phyloP scores from a whole-genome alignment of 2,329 filamentous ascomycete genomes.

The Fonsecaea nubica region DNA sequence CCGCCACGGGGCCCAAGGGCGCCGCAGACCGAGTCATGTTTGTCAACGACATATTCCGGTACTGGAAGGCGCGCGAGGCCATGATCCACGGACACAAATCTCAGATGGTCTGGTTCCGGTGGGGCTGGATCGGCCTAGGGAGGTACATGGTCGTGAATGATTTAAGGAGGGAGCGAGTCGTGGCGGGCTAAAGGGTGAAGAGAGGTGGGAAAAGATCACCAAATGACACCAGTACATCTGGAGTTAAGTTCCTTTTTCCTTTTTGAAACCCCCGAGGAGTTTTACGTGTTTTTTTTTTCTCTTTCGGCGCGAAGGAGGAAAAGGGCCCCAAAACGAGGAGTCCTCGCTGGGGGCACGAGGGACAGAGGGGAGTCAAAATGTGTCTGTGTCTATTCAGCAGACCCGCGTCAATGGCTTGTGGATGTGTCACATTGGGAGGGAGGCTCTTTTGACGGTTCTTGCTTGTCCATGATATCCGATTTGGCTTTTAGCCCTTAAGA shows the following conservation, averaged over 20 bases:
- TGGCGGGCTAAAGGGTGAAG: slow-evolving; percentile 31
- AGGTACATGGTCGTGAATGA: slow-evolving; percentile 98
- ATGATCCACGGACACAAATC: slow-evolving; percentile 92
- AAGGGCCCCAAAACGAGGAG: neutral
- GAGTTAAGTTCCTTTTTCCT: neutral
- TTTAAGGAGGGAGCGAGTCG: slow-evolving; percentile 65
- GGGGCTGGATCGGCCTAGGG: slow-evolving; percentile 89
- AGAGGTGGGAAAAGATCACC: neutral
- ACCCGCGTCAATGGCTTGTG: neutral
- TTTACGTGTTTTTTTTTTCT: no score
- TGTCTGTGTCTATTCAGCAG: neutral
- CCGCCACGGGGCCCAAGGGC: slow-evolving; percentile 43
- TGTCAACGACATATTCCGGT: slow-evolving; percentile 69
- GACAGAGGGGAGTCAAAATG: neutral
- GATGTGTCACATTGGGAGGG: neutral
- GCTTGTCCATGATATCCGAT: slow-evolving; percentile 8
- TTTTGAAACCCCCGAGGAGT: neutral
- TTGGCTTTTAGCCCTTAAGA: neutral
- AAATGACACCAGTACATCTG: neutral
- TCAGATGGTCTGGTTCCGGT: slow-evolving; percentile 99
- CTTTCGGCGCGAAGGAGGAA: neutral
- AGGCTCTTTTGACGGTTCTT: neutral
- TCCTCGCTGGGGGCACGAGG: neutral
- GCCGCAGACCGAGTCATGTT: slow-evolving; percentile 68
- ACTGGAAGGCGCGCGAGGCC: slow-evolving; percentile 75